Percentiles rank a stretch among this genome's conserved stretches.
Evolutionary conservation across 352 stramenopile species (phyloP).

Genomic region (Pythium brachiatum): DNA sequence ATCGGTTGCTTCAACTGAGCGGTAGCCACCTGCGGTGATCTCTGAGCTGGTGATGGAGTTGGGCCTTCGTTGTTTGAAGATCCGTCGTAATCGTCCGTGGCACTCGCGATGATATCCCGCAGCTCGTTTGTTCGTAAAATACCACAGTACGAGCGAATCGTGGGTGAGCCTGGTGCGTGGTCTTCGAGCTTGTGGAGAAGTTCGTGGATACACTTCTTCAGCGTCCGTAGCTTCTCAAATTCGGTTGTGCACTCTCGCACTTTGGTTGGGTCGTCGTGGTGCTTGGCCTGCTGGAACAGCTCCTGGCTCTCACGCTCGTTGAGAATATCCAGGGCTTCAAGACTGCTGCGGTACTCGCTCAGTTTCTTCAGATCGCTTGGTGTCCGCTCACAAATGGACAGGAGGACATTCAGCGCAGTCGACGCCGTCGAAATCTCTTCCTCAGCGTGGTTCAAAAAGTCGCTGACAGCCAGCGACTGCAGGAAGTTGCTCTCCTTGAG

Average conservation of each 20-base stretch:
- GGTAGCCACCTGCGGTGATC: neutral
- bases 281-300: conserved; percentile 40
- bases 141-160: conserved; percentile 50
- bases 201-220: conserved; percentile 62
- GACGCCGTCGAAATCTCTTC: conserved; percentile 75
- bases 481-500: conserved; percentile 58
- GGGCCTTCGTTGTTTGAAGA: neutral
- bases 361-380: conserved; percentile 55
- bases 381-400: conserved; percentile 68
- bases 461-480: conserved; percentile 52
- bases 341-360: conserved; percentile 53
- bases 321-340: conserved; percentile 67
- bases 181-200: conserved; percentile 54
- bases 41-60: neutral
- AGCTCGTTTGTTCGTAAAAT: conserved; percentile 42
- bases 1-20: neutral
- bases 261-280: conserved; percentile 31
- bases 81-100: conserved; percentile 6
- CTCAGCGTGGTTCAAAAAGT: conserved; percentile 71
- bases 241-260: conserved; percentile 34
- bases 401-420: conserved; percentile 72
- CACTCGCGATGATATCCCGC: conserved; percentile 20
- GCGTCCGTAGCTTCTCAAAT: conserved; percentile 46
- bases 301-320: conserved; percentile 57
- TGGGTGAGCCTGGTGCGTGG: conserved; percentile 41